Evolutionary conservation across 179 eudicot genomes (phyloP), one percentile per base, ranked within the genome.

Genomic region (Patellifolia procumbens): DNA sequence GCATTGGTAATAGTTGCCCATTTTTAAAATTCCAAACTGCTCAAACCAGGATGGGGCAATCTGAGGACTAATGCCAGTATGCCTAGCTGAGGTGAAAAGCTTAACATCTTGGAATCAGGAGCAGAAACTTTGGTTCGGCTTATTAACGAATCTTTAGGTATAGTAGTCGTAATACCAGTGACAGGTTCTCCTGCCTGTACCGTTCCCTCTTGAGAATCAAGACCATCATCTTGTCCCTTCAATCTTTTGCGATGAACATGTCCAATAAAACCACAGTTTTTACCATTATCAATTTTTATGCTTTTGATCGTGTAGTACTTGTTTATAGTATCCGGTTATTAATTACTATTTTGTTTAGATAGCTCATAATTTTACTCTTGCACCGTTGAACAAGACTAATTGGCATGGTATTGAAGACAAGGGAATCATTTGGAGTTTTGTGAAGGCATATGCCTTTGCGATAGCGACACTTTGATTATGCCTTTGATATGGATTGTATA

Each of bases 21-120:
- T 89, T 89, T 81, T 81, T 92, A 24, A 81, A 85, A 45, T 81
- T 80, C 92, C 93, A 80, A 83, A 89, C 78, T 84, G 90, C 71
- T 87, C 86, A 85, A 91, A 92, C 98, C 91, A 94, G 37, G 92
- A 86, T 72, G 96, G 97, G 39, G 96, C 93, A 96, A 91, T 92
- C 86, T 90, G 95, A 19, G 94, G 91, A 82, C 91, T 90, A 74
- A 91, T 87, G 68, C 87, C 86, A 75, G 85, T 61, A 75, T 82
- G 76, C 77, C 71, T 68, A 86, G 61, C 68, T 76, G 89, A 64
- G 92, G 79, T 5, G 81, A 34, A 77, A 85, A 82, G 81, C 66
- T 80, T 35, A 68, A 83, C 55, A 81, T 68, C 67, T 65, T 82
- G 29, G 87, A 70, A 85, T 90, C 89, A 46, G 68, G 88, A 81